Conservation (phyloP, 768 basidiomycete genomes). For the Cystofilobasidium ferigula region DNA sequence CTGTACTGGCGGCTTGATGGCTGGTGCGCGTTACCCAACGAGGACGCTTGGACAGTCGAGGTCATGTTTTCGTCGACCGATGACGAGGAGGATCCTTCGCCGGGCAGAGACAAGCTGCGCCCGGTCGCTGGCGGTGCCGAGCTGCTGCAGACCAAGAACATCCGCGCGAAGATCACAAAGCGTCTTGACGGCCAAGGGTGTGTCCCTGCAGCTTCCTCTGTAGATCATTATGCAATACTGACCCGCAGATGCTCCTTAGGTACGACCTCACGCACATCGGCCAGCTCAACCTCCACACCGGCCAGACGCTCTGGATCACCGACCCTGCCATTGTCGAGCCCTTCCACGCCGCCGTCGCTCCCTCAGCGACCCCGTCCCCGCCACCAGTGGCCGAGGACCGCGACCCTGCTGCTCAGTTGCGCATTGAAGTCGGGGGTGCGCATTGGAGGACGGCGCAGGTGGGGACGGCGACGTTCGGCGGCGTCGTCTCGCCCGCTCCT, state of each 20-base stretch:
- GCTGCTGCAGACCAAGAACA: conserved; percentile 3
- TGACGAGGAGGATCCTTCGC: conserved; percentile 11
- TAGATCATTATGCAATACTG: neutral
- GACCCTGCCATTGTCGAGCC: conserved; percentile 47
- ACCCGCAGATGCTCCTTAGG: neutral
- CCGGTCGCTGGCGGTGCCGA: neutral
- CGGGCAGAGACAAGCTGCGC: neutral
- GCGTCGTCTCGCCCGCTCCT: conserved; percentile 1
- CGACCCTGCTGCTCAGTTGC: neutral
- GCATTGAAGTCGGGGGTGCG: neutral
- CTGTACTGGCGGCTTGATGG: neutral
- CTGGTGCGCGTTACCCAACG: conserved; percentile 2
- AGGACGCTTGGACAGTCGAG: conserved; percentile 17
- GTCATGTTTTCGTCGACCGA: conserved; percentile 11
- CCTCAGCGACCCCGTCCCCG: neutral
- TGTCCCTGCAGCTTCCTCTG: neutral
- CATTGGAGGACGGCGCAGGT: neutral
- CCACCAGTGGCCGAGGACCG: neutral
- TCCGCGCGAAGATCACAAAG: neutral
- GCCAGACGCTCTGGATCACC: conserved; percentile 73
- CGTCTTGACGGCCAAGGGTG: neutral
- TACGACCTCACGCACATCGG: conserved; percentile 49
- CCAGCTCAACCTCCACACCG: conserved; percentile 63
- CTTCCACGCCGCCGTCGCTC: conserved; percentile 28
- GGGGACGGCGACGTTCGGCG: conserved; percentile 15